A percentile compares a stretch with the other conserved stretches of the same genome.
Conservation (phyloP, 2,329 filamentous ascomycete species). For the Aspergillus fischeri region DNA sequence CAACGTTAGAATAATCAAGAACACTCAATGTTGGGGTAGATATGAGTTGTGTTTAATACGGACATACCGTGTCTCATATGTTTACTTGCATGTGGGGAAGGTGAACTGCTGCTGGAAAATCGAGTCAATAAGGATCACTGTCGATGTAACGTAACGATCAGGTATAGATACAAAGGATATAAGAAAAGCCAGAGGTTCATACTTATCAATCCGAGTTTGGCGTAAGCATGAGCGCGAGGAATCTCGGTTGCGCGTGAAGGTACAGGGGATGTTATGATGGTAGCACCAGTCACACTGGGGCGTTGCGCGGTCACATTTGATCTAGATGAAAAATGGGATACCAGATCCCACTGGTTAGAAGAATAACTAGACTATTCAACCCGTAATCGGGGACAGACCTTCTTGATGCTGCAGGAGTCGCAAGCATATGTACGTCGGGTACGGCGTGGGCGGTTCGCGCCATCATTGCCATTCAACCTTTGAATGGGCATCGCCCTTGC, state of each 20-base stretch:
- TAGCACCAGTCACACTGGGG: conserved; percentile 11
- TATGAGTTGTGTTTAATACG: background rate
- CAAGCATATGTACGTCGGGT: conserved; percentile 1
- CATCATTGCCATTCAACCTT: background rate
- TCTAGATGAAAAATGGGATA: background rate
- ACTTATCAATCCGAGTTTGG: background rate
- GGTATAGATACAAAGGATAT: background rate
- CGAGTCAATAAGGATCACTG: background rate
- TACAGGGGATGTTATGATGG: conserved; percentile 8
- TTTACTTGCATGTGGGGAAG: background rate
- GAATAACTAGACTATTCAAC: background rate
- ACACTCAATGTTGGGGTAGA: background rate
- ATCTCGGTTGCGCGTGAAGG: conserved; percentile 2
- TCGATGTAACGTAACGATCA: background rate
- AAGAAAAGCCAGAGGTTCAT: background rate
- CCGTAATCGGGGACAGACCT: background rate
- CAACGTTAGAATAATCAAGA: background rate
- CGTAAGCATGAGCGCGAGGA: background rate
- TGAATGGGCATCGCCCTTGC: background rate
- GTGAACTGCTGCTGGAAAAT: background rate
- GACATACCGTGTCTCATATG: background rate
- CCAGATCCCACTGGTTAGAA: background rate
- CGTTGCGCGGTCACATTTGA: conserved; percentile 6
- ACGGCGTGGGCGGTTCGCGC: conserved; percentile 1
- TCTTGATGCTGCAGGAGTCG: conserved; percentile 5